Percentiles rank a stretch among this genome's conserved stretches.
Conservation (phyloP, 495 filamentous ascomycete genomes). For the Hypoxylon perforatum region DNA sequence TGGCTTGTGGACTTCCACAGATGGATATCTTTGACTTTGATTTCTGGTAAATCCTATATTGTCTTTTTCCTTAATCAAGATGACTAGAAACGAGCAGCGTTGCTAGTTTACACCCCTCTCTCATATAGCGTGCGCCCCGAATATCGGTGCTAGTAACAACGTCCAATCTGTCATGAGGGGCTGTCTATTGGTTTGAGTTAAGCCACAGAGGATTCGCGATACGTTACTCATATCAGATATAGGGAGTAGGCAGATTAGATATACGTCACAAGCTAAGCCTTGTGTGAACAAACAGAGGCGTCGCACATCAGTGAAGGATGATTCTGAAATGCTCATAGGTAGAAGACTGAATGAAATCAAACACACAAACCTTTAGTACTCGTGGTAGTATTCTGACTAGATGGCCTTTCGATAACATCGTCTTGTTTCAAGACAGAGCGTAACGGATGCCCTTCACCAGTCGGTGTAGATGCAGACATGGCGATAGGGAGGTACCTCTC, state of each 20-base stretch:
- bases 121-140: too few species aligned
- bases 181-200: too few species aligned
- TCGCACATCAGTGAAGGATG: slow-evolving; percentile 4
- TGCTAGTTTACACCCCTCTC: too few species aligned
- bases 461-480: slow-evolving; percentile 40
- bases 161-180: too few species aligned
- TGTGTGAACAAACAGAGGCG: slow-evolving; percentile 11
- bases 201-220: too few species aligned
- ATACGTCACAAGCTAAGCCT: slow-evolving; percentile 6
- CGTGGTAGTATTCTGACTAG: slow-evolving; percentile 43
- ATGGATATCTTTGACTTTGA: not conserved
- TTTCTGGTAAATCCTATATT: not conserved
- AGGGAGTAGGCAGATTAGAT: not conserved
- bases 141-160: too few species aligned
- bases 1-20: slow-evolving; percentile 7
- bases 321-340: not conserved
- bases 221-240: too few species aligned
- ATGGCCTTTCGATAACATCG: slow-evolving; percentile 51
- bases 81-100: too few species aligned
- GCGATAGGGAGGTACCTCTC: slow-evolving; percentile 17
- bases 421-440: slow-evolving; percentile 59
- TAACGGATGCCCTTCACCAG: slow-evolving; percentile 44
- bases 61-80: too few species aligned
- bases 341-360: slow-evolving; percentile 5
- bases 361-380: slow-evolving; percentile 56